Percentiles rank a stretch among this genome's conserved stretches.
phyloP scores from a whole-genome alignment of 2,329 filamentous ascomycete genomes.

The Westerdykella aurantiaca region DNA sequence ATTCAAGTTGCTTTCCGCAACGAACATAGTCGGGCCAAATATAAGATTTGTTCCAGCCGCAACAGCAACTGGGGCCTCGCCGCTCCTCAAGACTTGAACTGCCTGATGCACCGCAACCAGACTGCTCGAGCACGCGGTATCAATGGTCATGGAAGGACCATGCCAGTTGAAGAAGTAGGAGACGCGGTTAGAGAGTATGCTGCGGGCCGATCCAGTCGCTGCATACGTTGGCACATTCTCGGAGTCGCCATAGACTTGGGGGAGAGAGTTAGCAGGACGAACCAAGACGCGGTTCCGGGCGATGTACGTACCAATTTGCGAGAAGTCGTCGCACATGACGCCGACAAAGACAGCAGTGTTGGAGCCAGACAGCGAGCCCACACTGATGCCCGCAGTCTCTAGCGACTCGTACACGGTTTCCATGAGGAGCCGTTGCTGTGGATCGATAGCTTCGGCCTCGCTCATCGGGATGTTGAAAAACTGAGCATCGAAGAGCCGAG shows the following conservation, averaged over 20 bases:
- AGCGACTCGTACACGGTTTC: conserved; percentile 16
- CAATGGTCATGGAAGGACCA: conserved; percentile 35
- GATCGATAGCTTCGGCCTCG: conserved; percentile 19
- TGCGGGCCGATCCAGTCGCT: conserved; percentile 15
- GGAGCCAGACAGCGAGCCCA: conserved; percentile 7
- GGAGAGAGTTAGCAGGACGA: too few relatives aligned
- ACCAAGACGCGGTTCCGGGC: too few relatives aligned
- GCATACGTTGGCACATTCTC: not conserved
- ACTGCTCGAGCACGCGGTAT: conserved; percentile 36
- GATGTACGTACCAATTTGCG: not conserved
- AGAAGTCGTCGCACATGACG: conserved; percentile 4
- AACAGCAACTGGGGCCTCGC: conserved; percentile 10
- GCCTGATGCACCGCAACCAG: conserved; percentile 27
- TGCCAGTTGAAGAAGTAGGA: conserved; percentile 35
- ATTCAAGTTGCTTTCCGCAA: conserved; percentile 14
- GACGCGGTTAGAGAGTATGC: conserved; percentile 34
- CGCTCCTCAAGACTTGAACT: conserved; percentile 7
- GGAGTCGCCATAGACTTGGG: not conserved
- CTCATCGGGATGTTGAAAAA: conserved; percentile 16
- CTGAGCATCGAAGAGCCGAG: conserved; percentile 11
- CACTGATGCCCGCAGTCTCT: conserved; percentile 5
- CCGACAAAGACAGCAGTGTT: conserved; percentile 7
- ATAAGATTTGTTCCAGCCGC: conserved; percentile 11
- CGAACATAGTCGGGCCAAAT: conserved; percentile 5
- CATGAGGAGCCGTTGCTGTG: conserved; percentile 16